Base-by-base conservation (phyloP, 2,329 filamentous ascomycete species). In the Cercospora nicotianae region DNA sequence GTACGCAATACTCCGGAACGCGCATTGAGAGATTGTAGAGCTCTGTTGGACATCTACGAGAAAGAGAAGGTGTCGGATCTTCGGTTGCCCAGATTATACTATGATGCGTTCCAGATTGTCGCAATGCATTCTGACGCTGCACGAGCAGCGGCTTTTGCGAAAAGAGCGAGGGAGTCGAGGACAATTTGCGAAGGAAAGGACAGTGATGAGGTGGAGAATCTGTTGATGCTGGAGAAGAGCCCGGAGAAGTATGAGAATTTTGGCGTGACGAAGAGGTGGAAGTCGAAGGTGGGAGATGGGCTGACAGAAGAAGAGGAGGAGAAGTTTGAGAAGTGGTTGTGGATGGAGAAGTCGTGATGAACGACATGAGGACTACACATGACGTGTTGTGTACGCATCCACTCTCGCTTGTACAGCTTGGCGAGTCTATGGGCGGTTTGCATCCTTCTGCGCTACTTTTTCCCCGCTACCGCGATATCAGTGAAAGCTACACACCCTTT, bases 31-130 rank as follows among this genome's bases (percentile, higher is more conserved):
- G 71, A 73, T 42, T 73, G 72, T 45, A 57, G 60, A 26, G 57
- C 67, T 16, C 59, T 75, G 16, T 45, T 63, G 6, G 12, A 30
- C 5, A 65, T 74, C 6, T 73, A 73, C 63, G 10, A 62, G 18
- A 53, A 66, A 9, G 74, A 74, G 53, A 23, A 65, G 3, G 67
- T 74, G 20, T 55, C 62, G n/a, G 73, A 74, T 30, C 66, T 73
- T 0, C 60, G 73, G 7, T 48, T 75, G 9, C 71, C 73, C 2
- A 64, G 73, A 28, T 36, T 74, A 31, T 72, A 71, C 39, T 74
- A 74, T 55, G 73, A 75, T 63, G 73, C 71, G 2, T 74, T 75
- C 33, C 72, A 75, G 61, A 74, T 75, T 10, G 72, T 67, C 36
- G 72, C 69, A 13, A 71, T 73, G 72, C 73, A 75, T 53, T 63